These are phyloP conservation scores for Xylaria venustula DNA, from an alignment of 495 filamentous ascomycete species.

Conservation along the genomic window DNA sequence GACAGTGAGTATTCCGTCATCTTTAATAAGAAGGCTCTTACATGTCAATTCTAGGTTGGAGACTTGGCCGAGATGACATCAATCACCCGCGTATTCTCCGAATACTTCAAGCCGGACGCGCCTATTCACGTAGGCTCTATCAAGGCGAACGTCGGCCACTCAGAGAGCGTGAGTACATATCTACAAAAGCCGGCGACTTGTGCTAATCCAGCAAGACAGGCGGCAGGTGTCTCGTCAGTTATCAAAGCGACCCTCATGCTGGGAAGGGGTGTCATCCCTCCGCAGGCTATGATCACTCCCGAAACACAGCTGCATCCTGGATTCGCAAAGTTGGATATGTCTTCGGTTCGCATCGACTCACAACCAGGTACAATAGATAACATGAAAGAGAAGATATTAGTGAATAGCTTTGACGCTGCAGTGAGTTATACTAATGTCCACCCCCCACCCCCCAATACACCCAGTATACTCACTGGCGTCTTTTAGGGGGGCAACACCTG, in stretches of 20 bases:
- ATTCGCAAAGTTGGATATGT: constrained; percentile 61
- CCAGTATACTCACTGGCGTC: background rate
- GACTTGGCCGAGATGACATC: constrained; percentile 64
- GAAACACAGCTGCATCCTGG: constrained; percentile 65
- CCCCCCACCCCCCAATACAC: background rate
- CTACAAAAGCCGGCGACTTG: background rate
- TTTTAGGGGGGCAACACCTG: constrained; percentile 49
- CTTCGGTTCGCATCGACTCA: constrained; percentile 48
- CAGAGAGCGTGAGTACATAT: constrained; percentile 1
- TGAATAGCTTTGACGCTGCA: constrained; percentile 58
- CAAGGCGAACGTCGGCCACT: constrained; percentile 76
- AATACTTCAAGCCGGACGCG: constrained; percentile 51
- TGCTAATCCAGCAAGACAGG: constrained; percentile 50
- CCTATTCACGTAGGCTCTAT: constrained; percentile 69
- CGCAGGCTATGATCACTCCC: constrained; percentile 70
- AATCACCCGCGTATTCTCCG: constrained; percentile 65
- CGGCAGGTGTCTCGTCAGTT: constrained; percentile 67
- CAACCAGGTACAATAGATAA: constrained; percentile 53
- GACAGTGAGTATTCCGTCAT: constrained; percentile 42
- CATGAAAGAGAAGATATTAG: constrained; percentile 39
- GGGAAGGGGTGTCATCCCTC: constrained; percentile 66
- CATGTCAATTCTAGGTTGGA: constrained; percentile 40
- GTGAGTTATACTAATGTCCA: background rate
- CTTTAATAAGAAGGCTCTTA: constrained; percentile 12
- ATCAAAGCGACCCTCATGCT: constrained; percentile 76